Evolutionary conservation across 805 yeast genomes (phyloP).

Genomic region (Lipomyces lipofer): DNA sequence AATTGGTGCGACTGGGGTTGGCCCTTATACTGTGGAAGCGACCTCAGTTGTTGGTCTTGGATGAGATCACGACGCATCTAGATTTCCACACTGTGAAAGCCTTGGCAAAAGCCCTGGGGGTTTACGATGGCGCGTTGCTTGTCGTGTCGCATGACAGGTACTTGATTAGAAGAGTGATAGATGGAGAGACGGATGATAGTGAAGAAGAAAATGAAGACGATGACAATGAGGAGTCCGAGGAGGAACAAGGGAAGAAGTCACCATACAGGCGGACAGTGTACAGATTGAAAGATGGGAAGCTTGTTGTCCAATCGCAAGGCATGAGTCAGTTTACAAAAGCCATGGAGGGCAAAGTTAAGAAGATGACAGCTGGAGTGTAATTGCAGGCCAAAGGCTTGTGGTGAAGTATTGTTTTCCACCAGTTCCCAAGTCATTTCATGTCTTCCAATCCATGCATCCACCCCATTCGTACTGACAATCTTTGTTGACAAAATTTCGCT

Average conservation of each 20-base stretch:
- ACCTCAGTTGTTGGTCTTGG: conserved; percentile 1
- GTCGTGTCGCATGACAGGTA: conserved; percentile 3
- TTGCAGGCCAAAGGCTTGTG: no score
- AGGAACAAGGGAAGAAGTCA: no score
- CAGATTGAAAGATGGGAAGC: background rate
- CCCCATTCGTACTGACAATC: no score
- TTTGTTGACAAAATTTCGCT: no score
- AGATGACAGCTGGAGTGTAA: background rate
- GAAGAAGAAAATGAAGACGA: conserved; percentile 1
- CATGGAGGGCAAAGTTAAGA: background rate
- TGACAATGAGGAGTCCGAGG: background rate
- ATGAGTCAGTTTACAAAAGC: background rate
- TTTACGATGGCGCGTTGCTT: background rate
- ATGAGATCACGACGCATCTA: conserved; percentile 3
- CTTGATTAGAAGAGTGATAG: background rate
- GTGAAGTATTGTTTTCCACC: no score
- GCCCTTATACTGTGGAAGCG: background rate
- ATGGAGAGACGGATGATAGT: background rate
- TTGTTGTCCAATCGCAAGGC: background rate
- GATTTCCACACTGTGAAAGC: conserved; percentile 1
- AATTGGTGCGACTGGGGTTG: conserved; percentile 1
- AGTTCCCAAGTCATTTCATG: no score
- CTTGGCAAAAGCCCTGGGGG: background rate
- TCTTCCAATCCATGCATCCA: no score
- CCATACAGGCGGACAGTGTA: background rate